Percentiles rank a stretch among this genome's conserved stretches.
phyloP scores from a whole-genome alignment of 768 basidiomycete species.

The Tulasnella sp. region DNA sequence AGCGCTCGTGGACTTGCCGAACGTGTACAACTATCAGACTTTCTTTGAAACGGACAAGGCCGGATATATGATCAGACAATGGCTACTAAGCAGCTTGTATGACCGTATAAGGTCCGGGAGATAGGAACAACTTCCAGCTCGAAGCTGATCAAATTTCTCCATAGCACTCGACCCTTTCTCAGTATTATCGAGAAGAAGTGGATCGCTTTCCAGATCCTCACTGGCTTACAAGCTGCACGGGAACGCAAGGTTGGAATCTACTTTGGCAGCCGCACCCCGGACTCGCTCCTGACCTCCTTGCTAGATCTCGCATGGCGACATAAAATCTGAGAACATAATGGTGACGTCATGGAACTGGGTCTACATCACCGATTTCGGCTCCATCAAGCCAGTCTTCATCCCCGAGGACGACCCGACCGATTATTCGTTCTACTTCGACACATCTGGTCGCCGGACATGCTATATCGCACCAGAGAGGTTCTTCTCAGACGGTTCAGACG shows the following conservation, averaged over 20 bases:
- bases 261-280: background rate
- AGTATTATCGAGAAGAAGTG: constrained; percentile 90
- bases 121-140: background rate
- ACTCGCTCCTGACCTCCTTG: background rate
- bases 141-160: background rate
- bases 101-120: constrained; percentile 82
- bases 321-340: constrained; percentile 94
- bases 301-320: constrained; percentile 88
- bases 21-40: constrained; percentile 78
- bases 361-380: constrained; percentile 88
- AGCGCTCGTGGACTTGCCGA: constrained; percentile 68
- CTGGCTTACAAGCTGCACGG: constrained; percentile 70
- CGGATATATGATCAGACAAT: constrained; percentile 89
- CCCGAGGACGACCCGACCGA: constrained; percentile 95
- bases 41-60: constrained; percentile 94
- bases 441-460: constrained; percentile 84
- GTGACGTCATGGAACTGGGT: constrained; percentile 96
- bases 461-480: constrained; percentile 96
- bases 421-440: constrained; percentile 97
- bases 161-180: constrained; percentile 90
- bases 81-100: constrained; percentile 88
- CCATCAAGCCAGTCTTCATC: constrained; percentile 88
- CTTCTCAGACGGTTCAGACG: constrained; percentile 59
- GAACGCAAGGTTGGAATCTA: constrained; percentile 41
- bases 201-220: constrained; percentile 90